phyloP scores from a whole-genome alignment of 2,329 filamentous ascomycete genomes.

The Botrytis sinoallii region DNA sequence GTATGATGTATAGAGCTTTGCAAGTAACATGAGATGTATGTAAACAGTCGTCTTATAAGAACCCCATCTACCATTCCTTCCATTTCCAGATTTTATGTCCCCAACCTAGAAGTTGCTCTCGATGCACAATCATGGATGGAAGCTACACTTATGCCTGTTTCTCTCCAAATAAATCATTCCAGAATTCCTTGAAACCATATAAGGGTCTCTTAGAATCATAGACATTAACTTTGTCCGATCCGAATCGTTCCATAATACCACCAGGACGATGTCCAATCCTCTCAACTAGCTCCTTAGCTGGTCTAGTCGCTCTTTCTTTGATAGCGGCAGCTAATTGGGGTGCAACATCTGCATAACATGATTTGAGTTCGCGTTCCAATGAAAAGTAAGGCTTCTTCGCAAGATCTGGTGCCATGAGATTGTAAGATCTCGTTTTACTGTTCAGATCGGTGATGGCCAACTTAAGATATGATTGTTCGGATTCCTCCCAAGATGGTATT shows the following conservation, averaged over 20 bases:
- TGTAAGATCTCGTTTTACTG: conserved; percentile 78
- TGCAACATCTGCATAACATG: conserved; percentile 84
- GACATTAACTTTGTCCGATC: conserved; percentile 54
- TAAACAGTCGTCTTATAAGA: background rate
- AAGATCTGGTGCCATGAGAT: conserved; percentile 87
- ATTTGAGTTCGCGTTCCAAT: conserved; percentile 74
- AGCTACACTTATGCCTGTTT: conserved; percentile 17
- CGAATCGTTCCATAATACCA: conserved; percentile 61
- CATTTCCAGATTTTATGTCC: background rate
- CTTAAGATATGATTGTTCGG: conserved; percentile 71
- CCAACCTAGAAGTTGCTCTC: background rate
- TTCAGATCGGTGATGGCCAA: conserved; percentile 79
- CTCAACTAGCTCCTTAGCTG: conserved; percentile 43
- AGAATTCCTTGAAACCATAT: conserved; percentile 88
- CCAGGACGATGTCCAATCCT: conserved; percentile 44
- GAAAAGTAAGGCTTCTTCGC: conserved; percentile 91
- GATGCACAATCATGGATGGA: background rate
- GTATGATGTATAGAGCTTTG: background rate
- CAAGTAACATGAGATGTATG: background rate
- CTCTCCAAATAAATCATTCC: conserved; percentile 67
- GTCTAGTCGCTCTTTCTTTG: conserved; percentile 58
- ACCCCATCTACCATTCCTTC: background rate
- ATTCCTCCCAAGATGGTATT: conserved; percentile 70
- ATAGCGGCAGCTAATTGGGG: conserved; percentile 72
- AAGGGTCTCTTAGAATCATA: conserved; percentile 71